Conservation (phyloP, 2,329 filamentous ascomycete species). For the Colletotrichum melonis region DNA sequence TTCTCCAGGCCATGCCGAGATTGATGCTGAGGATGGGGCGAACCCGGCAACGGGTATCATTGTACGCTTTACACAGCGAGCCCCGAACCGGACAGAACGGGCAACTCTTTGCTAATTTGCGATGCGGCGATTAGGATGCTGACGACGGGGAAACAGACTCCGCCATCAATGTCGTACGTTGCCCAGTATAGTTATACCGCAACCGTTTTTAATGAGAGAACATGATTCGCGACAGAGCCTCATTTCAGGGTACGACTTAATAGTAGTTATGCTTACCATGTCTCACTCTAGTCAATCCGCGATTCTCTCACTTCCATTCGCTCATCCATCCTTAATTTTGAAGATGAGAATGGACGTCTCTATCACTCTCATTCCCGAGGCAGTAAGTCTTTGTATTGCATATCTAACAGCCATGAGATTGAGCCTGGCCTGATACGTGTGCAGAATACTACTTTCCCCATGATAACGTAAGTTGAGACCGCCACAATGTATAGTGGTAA, state of each 20-base stretch:
- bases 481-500: background rate
- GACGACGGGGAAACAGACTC: slow-evolving; percentile 23
- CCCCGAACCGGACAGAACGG: no score
- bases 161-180: slow-evolving; percentile 22
- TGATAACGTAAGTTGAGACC: slow-evolving; percentile 2
- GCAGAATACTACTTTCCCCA: slow-evolving; percentile 31
- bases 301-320: slow-evolving; percentile 27
- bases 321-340: slow-evolving; percentile 23
- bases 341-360: slow-evolving; percentile 19
- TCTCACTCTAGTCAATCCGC: background rate
- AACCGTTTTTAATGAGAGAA: no score
- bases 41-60: slow-evolving; percentile 30
- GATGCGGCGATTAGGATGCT: background rate
- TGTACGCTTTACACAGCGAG: slow-evolving; percentile 1
- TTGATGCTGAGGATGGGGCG: background rate
- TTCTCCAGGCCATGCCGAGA: background rate
- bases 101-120: background rate
- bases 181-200: no score
- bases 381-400: background rate
- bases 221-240: background rate
- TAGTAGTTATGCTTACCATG: background rate
- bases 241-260: background rate
- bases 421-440: background rate
- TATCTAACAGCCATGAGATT: fast-evolving
- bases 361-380: slow-evolving; percentile 28